These are phyloP conservation scores for Chrysochromulina parva DNA, from an alignment of 78 protist genomes.

Conservation along the genomic window DNA sequence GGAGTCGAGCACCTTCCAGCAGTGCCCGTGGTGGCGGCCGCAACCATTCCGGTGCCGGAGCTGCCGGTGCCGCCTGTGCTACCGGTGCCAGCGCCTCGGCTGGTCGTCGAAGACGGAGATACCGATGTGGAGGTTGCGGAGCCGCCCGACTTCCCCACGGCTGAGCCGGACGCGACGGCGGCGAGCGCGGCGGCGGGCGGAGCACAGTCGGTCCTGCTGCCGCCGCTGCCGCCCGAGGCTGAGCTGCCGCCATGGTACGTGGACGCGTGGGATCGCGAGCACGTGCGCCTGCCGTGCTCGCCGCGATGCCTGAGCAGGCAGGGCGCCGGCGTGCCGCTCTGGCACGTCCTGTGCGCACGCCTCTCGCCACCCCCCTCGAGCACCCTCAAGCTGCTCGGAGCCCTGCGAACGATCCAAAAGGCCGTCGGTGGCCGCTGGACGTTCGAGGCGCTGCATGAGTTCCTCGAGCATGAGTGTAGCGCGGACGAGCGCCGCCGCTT, in stretches of 20 bases:
- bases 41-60: no score
- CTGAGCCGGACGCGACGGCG: no score
- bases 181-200: no score
- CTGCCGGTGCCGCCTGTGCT: no score
- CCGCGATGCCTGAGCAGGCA: background rate
- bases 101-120: no score
- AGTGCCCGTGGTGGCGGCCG: no score
- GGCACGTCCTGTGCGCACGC: background rate
- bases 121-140: no score
- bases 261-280: background rate
- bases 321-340: background rate
- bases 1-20: no score
- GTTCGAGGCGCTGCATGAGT: background rate
- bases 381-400: background rate
- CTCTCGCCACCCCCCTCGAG: background rate
- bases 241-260: background rate
- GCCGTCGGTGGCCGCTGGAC: background rate
- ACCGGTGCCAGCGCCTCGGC: no score
- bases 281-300: background rate
- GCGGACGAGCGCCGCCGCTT: background rate
- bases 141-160: no score
- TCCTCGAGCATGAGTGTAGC: background rate
- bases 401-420: background rate
- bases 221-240: background rate
- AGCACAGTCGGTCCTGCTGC: no score